These are phyloP conservation scores for Tetragonia tetragonoides DNA, from an alignment of 148 eudicot genomes.

Conservation along the genomic window DNA sequence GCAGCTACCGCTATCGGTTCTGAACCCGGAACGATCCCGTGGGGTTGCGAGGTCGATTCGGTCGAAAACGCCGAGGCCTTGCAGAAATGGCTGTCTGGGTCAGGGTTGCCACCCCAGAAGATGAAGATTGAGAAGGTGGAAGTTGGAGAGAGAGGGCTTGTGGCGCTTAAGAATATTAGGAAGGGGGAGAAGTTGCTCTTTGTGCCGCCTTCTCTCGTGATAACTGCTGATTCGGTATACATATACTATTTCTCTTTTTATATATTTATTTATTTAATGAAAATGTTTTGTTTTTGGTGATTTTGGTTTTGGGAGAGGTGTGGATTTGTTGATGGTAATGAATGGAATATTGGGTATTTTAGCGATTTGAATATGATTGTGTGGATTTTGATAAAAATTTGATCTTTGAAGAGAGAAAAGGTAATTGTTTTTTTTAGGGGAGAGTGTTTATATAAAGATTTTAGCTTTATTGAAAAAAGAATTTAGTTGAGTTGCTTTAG, in stretches of 20 bases:
- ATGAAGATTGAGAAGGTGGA: slow-evolving; percentile 76
- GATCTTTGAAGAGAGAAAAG: too few species aligned
- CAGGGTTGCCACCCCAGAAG: slow-evolving; percentile 79
- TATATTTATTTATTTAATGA: not conserved
- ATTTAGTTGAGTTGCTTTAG: too few species aligned
- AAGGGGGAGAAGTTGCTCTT: slow-evolving; percentile 84
- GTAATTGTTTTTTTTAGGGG: too few species aligned
- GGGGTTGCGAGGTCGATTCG: slow-evolving; percentile 93
- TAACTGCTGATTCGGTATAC: slow-evolving; percentile 78
- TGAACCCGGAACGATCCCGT: slow-evolving; percentile 30
- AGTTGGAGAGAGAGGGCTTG: slow-evolving; percentile 93
- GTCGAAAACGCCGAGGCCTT: slow-evolving; percentile 64
- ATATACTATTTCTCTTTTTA: not conserved
- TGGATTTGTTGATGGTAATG: not conserved
- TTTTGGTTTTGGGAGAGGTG: not conserved
- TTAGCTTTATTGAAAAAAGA: too few species aligned
- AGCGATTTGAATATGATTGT: not conserved
- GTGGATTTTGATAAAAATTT: not conserved
- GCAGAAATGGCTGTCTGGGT: slow-evolving; percentile 65
- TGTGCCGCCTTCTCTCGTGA: slow-evolving; percentile 79
- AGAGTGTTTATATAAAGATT: too few species aligned
- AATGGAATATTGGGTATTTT: too few species aligned
- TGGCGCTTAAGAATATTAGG: slow-evolving; percentile 73
- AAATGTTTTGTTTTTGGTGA: not conserved
- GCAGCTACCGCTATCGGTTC: not conserved